Percentiles rank a stretch among this genome's conserved stretches.
Conservation (phyloP, 2,329 filamentous ascomycete genomes). For the Botrytis porri region DNA sequence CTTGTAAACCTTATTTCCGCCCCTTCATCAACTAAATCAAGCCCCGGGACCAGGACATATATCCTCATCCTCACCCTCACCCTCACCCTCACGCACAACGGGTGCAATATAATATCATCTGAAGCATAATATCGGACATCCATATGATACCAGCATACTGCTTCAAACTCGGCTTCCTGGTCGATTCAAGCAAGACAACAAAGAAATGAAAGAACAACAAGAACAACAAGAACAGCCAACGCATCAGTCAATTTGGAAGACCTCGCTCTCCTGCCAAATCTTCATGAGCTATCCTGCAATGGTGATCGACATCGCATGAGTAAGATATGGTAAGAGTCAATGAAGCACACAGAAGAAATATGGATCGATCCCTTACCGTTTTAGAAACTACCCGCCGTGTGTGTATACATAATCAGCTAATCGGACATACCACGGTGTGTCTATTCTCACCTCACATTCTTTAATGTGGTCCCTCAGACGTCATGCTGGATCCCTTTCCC, state of each 20-base stretch:
- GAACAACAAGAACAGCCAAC: background rate
- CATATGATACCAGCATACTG: background rate
- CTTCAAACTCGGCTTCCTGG: background rate
- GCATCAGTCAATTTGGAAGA: background rate
- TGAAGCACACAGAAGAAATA: background rate
- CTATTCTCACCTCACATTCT: slow-evolving; percentile 4
- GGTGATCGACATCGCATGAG: background rate
- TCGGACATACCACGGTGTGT: slow-evolving; percentile 17
- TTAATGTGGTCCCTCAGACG: slow-evolving; percentile 7
- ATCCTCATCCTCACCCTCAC: no score
- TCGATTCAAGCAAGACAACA: background rate
- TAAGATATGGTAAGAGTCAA: background rate
- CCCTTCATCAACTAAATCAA: background rate
- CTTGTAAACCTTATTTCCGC: background rate
- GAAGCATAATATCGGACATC: background rate
- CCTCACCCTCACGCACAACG: background rate
- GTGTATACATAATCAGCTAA: background rate
- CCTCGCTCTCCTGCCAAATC: background rate
- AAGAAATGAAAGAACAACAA: no score
- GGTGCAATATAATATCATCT: background rate
- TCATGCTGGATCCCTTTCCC: slow-evolving; percentile 21
- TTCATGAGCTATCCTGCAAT: background rate
- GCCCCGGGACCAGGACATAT: background rate
- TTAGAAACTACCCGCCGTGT: background rate
- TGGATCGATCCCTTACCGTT: background rate